Conservation (phyloP, 192 early-diverging fungal genomes). For the Neocallimastix lanati region DNA sequence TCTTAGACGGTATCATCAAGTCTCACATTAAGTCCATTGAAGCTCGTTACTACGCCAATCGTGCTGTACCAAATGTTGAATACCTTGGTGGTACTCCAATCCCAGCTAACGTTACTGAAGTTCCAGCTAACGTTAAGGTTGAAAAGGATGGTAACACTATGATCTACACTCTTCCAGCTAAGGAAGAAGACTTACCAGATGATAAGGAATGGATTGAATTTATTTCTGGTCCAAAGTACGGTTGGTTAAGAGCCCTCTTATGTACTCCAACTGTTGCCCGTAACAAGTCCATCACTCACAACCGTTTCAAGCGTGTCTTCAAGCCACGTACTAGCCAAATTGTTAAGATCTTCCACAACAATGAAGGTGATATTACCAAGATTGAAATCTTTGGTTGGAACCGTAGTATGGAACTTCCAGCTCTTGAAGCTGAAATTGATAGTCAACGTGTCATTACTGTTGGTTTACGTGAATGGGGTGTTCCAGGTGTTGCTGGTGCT, state of each 20-base stretch:
- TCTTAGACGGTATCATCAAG: conserved; percentile 66
- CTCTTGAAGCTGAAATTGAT: conserved; percentile 26
- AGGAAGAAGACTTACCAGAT: conserved; percentile 28
- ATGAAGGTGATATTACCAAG: background rate
- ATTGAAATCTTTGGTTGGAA: background rate
- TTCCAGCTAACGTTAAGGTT: conserved; percentile 16
- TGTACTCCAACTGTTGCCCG: conserved; percentile 61
- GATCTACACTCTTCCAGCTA: conserved; percentile 36
- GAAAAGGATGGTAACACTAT: conserved; percentile 14
- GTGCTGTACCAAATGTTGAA: conserved; percentile 54
- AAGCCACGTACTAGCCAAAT: background rate
- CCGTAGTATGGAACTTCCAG: conserved; percentile 4
- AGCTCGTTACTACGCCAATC: conserved; percentile 45
- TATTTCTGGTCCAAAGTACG: conserved; percentile 48
- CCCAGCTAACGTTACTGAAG: conserved; percentile 12
- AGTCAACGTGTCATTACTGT: conserved; percentile 10
- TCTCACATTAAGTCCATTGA: conserved; percentile 57
- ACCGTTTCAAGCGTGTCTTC: background rate
- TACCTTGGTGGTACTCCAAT: conserved; percentile 30
- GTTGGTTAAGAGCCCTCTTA: conserved; percentile 73
- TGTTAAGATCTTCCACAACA: background rate
- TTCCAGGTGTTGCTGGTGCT: conserved; percentile 42
- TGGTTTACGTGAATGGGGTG: conserved; percentile 46
- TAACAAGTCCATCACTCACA: conserved; percentile 16
- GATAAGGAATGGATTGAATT: conserved; percentile 45